Percentiles rank a stretch among this genome's conserved stretches.
Conservation (phyloP, 495 filamentous ascomycete genomes). For the Neurospora discreta region DNA sequence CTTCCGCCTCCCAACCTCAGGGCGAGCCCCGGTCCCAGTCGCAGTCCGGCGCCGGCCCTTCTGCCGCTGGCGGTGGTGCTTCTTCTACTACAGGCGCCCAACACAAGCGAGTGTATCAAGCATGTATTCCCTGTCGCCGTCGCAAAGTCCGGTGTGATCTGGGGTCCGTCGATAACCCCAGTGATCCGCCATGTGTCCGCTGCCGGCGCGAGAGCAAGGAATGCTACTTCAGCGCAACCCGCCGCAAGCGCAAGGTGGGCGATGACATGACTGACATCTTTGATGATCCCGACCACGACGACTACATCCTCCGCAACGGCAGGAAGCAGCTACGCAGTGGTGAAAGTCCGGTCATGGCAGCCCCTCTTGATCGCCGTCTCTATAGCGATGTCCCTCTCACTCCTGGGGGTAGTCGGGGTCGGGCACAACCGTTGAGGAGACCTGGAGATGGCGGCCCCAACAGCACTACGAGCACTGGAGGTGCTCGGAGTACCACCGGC, state of each 20-base stretch:
- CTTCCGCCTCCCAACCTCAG: neutral
- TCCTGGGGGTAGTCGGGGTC: slow-evolving; percentile 49
- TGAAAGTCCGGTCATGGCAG: slow-evolving; percentile 22
- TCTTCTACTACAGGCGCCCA: slow-evolving; percentile 21
- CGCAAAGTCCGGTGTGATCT: slow-evolving; percentile 91
- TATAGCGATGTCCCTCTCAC: slow-evolving; percentile 45
- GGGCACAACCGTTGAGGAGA: slow-evolving; percentile 45
- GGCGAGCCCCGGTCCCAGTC: neutral
- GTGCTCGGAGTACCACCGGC: slow-evolving; percentile 21
- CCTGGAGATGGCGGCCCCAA: slow-evolving; percentile 24
- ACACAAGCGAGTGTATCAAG: slow-evolving; percentile 70
- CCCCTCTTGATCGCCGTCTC: slow-evolving; percentile 28
- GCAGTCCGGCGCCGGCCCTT: neutral
- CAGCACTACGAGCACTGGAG: slow-evolving; percentile 14
- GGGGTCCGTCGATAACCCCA: slow-evolving; percentile 87
- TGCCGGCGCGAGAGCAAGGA: slow-evolving; percentile 89
- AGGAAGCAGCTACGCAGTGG: slow-evolving; percentile 37
- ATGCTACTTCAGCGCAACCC: slow-evolving; percentile 93
- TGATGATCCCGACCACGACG: slow-evolving; percentile 42
- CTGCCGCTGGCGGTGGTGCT: slow-evolving; percentile 3
- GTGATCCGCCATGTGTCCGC: slow-evolving; percentile 86
- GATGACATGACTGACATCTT: slow-evolving; percentile 36
- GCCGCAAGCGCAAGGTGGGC: slow-evolving; percentile 79
- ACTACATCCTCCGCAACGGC: slow-evolving; percentile 44
- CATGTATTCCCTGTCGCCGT: slow-evolving; percentile 82